Conservation (phyloP, 2,329 filamentous ascomycete genomes). For the Xylaria multiplex region DNA sequence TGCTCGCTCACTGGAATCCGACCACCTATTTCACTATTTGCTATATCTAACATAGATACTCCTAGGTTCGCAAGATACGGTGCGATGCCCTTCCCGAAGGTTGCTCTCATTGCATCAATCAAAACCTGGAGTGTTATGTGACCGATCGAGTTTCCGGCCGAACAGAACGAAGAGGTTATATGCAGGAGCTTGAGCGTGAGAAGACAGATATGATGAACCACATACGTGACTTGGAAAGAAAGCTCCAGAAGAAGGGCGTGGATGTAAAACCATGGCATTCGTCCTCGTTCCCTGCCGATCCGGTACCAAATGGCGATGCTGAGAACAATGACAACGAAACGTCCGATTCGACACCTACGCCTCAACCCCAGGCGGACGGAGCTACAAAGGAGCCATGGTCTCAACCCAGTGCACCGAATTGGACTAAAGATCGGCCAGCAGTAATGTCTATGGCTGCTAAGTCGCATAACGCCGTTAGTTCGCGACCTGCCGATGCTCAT, state of each 20-base stretch:
- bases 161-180: conserved; percentile 80
- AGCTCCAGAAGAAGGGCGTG: conserved; percentile 69
- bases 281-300: conserved; percentile 46
- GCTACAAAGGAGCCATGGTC: conserved; percentile 51
- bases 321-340: conserved; percentile 43
- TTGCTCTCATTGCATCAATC: conserved; percentile 82
- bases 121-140: conserved; percentile 81
- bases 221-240: conserved; percentile 74
- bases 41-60: conserved; percentile 39
- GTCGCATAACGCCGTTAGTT: conserved; percentile 48
- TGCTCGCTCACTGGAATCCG: not conserved
- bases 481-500: conserved; percentile 68
- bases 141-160: conserved; percentile 88
- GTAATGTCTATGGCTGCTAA: conserved; percentile 43
- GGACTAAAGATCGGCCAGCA: conserved; percentile 47
- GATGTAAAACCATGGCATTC: conserved; percentile 66
- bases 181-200: conserved; percentile 79
- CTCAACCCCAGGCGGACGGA: conserved; percentile 42
- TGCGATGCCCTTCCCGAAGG: conserved; percentile 84
- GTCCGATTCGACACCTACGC: conserved; percentile 39
- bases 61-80: conserved; percentile 80
- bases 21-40: not conserved
- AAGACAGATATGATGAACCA: conserved; percentile 73
- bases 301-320: conserved; percentile 43
- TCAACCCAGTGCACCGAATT: conserved; percentile 50